Percentiles rank a stretch among this genome's conserved stretches.
phyloP scores from a whole-genome alignment of 2,329 filamentous ascomycete species.

The Nemania sp. region DNA sequence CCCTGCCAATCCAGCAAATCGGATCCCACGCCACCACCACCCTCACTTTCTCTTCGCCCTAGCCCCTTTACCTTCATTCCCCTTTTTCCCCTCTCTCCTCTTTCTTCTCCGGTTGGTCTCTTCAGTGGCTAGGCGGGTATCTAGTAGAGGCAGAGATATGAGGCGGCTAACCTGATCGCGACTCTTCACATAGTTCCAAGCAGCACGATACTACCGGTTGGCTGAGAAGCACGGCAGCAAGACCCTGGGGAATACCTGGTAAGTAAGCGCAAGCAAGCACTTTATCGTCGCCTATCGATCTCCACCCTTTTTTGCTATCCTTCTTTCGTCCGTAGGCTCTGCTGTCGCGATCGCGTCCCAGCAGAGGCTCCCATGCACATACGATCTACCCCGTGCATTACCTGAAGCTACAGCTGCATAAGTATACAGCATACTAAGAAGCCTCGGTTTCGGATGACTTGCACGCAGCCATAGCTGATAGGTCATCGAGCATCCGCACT shows the following conservation, averaged over 20 bases:
- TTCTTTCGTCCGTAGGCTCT: constrained; percentile 18
- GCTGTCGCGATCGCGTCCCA: constrained; percentile 16
- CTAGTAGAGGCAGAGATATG: constrained; percentile 39
- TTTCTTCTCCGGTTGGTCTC: too few relatives aligned
- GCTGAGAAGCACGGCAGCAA: constrained; percentile 89
- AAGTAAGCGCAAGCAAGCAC: constrained; percentile 62
- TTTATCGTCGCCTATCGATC: constrained; percentile 26
- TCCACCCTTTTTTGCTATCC: constrained; percentile 11
- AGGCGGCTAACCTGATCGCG: constrained; percentile 55
- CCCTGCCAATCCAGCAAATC: constrained; percentile 37
- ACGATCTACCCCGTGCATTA: constrained; percentile 33
- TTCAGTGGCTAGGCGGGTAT: not conserved
- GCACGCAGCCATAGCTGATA: constrained; percentile 39
- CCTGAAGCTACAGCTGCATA: constrained; percentile 30
- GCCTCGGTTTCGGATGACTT: constrained; percentile 30
- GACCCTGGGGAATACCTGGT: constrained; percentile 94
- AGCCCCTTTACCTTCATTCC: constrained; percentile 3
- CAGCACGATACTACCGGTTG: constrained; percentile 89
- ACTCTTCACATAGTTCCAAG: constrained; percentile 74
- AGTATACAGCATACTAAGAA: constrained; percentile 16
- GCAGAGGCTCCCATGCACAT: constrained; percentile 22
- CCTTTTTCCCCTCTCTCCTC: not conserved
- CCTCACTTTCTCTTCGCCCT: constrained; percentile 15
- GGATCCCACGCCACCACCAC: constrained; percentile 27
- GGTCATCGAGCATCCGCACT: constrained; percentile 37